Evolutionary conservation across 2,329 filamentous ascomycete genomes (phyloP).

Genomic region (Fusarium sp.): DNA sequence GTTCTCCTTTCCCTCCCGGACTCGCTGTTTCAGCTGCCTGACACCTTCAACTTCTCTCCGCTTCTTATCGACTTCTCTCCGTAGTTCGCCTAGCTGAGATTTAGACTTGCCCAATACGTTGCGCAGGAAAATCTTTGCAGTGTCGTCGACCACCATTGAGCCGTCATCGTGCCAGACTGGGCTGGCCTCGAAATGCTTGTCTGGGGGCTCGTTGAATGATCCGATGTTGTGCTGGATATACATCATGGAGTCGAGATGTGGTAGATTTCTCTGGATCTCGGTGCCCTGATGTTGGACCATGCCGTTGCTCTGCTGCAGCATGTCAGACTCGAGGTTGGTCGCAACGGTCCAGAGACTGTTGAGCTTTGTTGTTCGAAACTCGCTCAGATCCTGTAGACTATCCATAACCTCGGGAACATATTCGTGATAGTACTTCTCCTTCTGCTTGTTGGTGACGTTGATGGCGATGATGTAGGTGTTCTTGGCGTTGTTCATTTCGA

Average conservation of each 20-base stretch:
- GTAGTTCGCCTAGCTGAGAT: constrained; percentile 78
- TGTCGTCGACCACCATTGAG: constrained; percentile 83
- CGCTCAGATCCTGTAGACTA: constrained; percentile 90
- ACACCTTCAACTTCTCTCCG: constrained; percentile 82
- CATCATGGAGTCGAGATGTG: constrained; percentile 95
- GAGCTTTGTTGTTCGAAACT: constrained; percentile 84
- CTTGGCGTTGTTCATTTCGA: constrained; percentile 97
- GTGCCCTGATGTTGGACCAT: constrained; percentile 76
- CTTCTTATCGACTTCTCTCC: constrained; percentile 86
- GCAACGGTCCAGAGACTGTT: constrained; percentile 88
- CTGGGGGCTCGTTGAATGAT: constrained; percentile 81
- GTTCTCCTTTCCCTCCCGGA: constrained; percentile 86
- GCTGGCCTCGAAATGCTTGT: constrained; percentile 91
- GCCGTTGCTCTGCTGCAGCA: constrained; percentile 76
- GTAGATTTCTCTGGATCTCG: constrained; percentile 88
- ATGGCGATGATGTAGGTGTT: constrained; percentile 98
- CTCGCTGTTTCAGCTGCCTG: constrained; percentile 75
- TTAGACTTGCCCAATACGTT: constrained; percentile 95
- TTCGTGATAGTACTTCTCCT: constrained; percentile 96
- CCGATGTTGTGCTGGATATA: constrained; percentile 92
- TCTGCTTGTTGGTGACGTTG: constrained; percentile 96
- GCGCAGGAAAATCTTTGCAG: constrained; percentile 87
- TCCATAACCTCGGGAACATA: constrained; percentile 94
- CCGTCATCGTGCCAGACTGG: constrained; percentile 97
- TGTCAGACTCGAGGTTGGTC: constrained; percentile 79